Evolutionary conservation across 2,329 filamentous ascomycete species (phyloP).

Genomic region (Myriosclerotinia scirpicola): DNA sequence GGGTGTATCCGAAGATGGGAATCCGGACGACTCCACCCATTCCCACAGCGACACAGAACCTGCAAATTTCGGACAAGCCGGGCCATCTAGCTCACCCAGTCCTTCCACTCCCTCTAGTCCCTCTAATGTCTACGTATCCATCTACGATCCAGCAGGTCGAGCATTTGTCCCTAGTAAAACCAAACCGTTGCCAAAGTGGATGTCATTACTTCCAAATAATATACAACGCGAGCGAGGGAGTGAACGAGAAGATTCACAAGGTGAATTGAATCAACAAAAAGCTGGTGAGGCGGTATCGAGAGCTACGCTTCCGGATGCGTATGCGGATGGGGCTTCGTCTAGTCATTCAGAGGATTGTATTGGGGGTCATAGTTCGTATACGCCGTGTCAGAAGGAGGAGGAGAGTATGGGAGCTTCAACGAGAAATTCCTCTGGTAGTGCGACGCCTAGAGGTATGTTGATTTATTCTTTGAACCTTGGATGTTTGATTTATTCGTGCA

Average conservation of each 20-base stretch:
- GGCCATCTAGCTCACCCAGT: neutral
- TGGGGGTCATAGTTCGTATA: neutral
- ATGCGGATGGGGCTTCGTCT: constrained; percentile 18
- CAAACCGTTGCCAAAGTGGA: constrained; percentile 52
- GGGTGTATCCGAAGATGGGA: constrained; percentile 30
- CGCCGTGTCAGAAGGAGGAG: neutral
- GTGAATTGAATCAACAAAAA: constrained; percentile 1
- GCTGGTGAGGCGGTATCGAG: neutral
- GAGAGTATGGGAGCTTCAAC: no score
- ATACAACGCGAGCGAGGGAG: constrained; percentile 28
- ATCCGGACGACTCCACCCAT: constrained; percentile 23
- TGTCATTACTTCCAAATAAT: constrained; percentile 38
- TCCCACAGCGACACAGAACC: constrained; percentile 26
- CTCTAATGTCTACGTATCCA: constrained; percentile 50
- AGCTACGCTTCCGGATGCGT: constrained; percentile 14
- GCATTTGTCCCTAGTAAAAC: constrained; percentile 51
- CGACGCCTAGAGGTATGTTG: constrained; percentile 3
- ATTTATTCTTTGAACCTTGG: neutral
- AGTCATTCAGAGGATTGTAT: constrained; percentile 20
- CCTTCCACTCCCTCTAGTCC: neutral
- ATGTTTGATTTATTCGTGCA: neutral
- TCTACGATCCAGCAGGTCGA: constrained; percentile 50
- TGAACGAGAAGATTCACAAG: constrained; percentile 21
- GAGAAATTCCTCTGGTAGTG: neutral
- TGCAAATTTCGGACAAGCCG: constrained; percentile 9